Evolutionary conservation across 345 rosid species (phyloP).

Genomic region (Eutrema yunnanense): DNA sequence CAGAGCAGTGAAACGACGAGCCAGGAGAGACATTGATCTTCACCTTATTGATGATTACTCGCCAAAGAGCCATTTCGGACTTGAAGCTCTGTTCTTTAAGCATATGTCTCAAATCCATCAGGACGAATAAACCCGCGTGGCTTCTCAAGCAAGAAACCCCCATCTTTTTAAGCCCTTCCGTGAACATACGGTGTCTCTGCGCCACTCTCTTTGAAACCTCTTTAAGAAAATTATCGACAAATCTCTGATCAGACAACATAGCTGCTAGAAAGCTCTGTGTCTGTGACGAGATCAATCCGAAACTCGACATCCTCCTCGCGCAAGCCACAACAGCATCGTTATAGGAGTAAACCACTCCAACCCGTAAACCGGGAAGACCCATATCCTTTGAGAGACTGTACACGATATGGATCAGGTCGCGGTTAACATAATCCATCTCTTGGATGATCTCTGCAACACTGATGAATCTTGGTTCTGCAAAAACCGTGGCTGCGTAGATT

Average conservation of each 20-base stretch:
- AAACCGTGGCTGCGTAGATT: slow-evolving; percentile 48
- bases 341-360: slow-evolving; percentile 50
- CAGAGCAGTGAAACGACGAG: slow-evolving; percentile 30
- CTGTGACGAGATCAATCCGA: slow-evolving; percentile 50
- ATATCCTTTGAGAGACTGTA: slow-evolving; percentile 55
- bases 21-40: slow-evolving; percentile 33
- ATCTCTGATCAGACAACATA: slow-evolving; percentile 20
- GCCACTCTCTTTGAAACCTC: slow-evolving; percentile 17
- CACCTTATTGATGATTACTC: slow-evolving; percentile 14
- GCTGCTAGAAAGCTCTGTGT: slow-evolving; percentile 44
- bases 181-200: slow-evolving; percentile 18
- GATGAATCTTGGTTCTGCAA: slow-evolving; percentile 34
- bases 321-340: slow-evolving; percentile 40
- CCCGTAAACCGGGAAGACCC: slow-evolving; percentile 54
- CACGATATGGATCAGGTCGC: slow-evolving; percentile 41
- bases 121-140: slow-evolving; percentile 23
- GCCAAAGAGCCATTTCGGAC: slow-evolving; percentile 23
- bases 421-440: slow-evolving; percentile 28
- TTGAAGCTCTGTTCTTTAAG: slow-evolving; percentile 11
- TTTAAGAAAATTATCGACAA: slow-evolving; percentile 15
- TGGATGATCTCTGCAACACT: slow-evolving; percentile 47
- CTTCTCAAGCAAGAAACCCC: slow-evolving; percentile 30
- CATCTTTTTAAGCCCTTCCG: slow-evolving; percentile 16
- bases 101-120: slow-evolving; percentile 19
- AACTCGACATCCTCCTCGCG: slow-evolving; percentile 56